These are phyloP conservation scores for Rosa hybrid DNA, from an alignment of 331 rosid genomes.

Conservation along the genomic window DNA sequence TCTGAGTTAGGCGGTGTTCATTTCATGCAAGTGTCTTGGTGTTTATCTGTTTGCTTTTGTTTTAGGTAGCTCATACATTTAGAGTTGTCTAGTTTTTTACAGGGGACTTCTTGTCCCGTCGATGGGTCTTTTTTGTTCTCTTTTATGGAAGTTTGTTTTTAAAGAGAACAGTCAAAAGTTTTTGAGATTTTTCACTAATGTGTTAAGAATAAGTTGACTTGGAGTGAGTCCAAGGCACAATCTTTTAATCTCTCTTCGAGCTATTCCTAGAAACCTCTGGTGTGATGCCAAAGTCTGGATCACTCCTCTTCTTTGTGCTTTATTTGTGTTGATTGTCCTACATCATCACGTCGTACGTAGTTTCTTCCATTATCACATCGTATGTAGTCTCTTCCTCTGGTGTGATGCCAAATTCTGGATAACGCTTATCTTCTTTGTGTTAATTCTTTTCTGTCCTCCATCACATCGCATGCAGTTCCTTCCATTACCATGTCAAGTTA, in stretches of 20 bases:
- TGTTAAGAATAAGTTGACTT: neutral
- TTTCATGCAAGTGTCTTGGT: neutral
- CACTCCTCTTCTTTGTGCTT: neutral
- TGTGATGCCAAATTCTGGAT: neutral
- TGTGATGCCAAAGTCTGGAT: neutral
- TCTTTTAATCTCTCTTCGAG: neutral
- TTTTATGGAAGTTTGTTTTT: neutral
- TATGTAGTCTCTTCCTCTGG: neutral
- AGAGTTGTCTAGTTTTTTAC: neutral
- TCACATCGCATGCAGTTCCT: neutral
- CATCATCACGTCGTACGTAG: neutral
- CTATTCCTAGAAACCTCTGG: neutral
- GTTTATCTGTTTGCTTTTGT: neutral
- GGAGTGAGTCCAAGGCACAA: slow-evolving; percentile 3
- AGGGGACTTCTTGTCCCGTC: neutral
- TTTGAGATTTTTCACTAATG: neutral
- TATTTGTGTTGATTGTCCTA: neutral
- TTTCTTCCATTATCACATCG: neutral
- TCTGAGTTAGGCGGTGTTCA: neutral
- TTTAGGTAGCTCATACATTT: neutral
- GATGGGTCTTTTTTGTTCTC: neutral
- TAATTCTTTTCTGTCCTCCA: neutral
- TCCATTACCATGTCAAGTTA: neutral
- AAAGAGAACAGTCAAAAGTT: neutral
- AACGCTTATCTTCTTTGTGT: neutral